Percentiles rank a stretch among this genome's conserved stretches.
Conservation (phyloP, 2,329 filamentous ascomycete species). For the Lachnellula hyalina region DNA sequence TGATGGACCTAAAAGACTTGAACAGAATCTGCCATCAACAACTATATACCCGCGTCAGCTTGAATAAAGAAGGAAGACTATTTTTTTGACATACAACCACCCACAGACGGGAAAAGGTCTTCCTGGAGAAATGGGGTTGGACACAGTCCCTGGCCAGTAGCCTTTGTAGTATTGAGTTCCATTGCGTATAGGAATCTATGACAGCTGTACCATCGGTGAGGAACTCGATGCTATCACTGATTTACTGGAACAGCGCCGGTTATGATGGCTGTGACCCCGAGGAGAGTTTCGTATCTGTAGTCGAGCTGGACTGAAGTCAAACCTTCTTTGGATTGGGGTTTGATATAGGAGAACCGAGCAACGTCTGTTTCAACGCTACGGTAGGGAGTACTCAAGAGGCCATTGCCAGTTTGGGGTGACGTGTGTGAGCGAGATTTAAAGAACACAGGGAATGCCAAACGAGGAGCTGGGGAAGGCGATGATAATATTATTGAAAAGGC, state of each 20-base stretch:
- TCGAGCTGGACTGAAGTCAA: background rate
- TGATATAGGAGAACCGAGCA: too few relatives aligned
- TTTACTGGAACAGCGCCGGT: background rate
- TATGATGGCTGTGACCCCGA: background rate
- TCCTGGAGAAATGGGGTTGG: constrained; percentile 65
- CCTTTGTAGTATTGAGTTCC: constrained; percentile 11
- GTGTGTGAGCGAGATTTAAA: constrained; percentile 1
- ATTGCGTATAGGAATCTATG: constrained; percentile 3
- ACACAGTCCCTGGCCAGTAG: constrained; percentile 46
- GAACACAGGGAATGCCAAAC: constrained; percentile 6
- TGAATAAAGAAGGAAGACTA: constrained; percentile 6
- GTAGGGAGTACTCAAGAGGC: constrained; percentile 10
- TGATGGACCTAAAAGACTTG: constrained; percentile 44
- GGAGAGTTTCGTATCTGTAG: background rate
- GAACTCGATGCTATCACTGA: background rate
- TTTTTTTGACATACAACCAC: constrained; percentile 56
- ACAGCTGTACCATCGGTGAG: background rate
- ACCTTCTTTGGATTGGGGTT: too few relatives aligned
- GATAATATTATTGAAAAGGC: constrained; percentile 18
- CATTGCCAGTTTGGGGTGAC: constrained; percentile 12
- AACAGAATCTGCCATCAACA: constrained; percentile 52
- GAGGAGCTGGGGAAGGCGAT: constrained; percentile 10
- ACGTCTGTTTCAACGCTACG: too few relatives aligned
- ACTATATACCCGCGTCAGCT: constrained; percentile 34
- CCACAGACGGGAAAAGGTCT: constrained; percentile 49